Evolutionary conservation across 2,329 filamentous ascomycete species (phyloP).

Genomic region (Epichloe gansuensis): DNA sequence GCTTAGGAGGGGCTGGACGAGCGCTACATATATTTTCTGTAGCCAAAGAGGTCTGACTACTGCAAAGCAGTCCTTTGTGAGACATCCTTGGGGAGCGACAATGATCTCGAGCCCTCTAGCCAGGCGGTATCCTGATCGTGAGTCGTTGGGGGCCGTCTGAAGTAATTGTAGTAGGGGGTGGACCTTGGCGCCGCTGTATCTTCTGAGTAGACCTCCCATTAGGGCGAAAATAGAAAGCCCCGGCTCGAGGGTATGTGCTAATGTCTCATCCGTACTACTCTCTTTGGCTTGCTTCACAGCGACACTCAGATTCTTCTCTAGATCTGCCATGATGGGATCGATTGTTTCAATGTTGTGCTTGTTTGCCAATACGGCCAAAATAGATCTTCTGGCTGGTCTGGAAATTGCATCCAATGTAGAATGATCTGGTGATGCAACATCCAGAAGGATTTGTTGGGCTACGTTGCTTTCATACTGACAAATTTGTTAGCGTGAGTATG

Average conservation of each 20-base stretch:
- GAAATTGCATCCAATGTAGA: constrained; percentile 6
- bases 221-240: constrained; percentile 21
- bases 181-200: constrained; percentile 24
- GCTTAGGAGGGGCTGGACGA: constrained; percentile 32
- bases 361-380: constrained; percentile 31
- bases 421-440: constrained; percentile 11
- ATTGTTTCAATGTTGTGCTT: constrained; percentile 28
- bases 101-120: constrained; percentile 30
- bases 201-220: constrained; percentile 24
- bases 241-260: not conserved
- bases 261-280: not conserved
- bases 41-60: constrained; percentile 32
- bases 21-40: constrained; percentile 36
- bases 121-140: constrained; percentile 24
- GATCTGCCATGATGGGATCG: constrained; percentile 12
- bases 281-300: constrained; percentile 9
- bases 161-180: constrained; percentile 23
- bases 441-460: constrained; percentile 22
- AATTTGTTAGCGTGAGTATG: constrained; percentile 2
- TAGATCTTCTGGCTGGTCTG: constrained; percentile 19
- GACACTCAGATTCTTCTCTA: constrained; percentile 15
- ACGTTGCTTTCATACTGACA: constrained; percentile 24
- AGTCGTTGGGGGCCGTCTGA: constrained; percentile 21
- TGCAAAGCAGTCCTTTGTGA: constrained; percentile 29
- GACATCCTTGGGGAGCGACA: constrained; percentile 25